Base-by-base conservation (phyloP, 73 alveolate genomes). In the Tetrahymena elliotti region DNA sequence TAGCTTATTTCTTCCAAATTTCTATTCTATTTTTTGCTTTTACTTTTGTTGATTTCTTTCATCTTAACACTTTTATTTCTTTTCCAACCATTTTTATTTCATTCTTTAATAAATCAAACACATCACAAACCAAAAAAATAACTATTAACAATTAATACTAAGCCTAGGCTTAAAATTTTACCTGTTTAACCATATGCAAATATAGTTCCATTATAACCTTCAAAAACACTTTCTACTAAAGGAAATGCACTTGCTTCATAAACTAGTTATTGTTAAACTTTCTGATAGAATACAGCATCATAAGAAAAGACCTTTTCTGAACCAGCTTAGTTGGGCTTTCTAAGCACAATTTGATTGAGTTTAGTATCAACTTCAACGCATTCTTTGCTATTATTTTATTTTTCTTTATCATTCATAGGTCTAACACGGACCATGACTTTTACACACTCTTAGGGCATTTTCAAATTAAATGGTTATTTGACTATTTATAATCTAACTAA, bases 161-260 rank as follows among this genome's bases (percentile, higher is more conserved):
- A 18, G 31, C 1, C 6, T 47, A 13, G 27, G 13, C 13, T 47
- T 47, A 47, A 47, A 47, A 47, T 47, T 7, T 99, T 94, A 93
- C 98, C 98, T 94, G 98, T 97, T 93, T 97, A 94, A 13, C 98
- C 98, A 96, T 97, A 97, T 1, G 98, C 98, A 47, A 97, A 97
- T 35, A 97, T 97, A 13, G 98, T 97, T 18, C 99, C 99, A 96
- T 99, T 99, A 95, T 99, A 99, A 54, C 99, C 99, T 93, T 98
- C 99, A 31, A 99, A 97, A 24, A 98, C 99, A 39, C 99, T 96
- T 93, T 99, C 99, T 34, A 99, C 99, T 34, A 99, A 96, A 31
- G 99, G 98, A 95, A 98, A 99, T 22, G 99, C 99, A n/a, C 99
- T 97, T 95, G 98, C 99, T 84, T 99, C 99, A 95, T 99, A 99